phyloP scores from a whole-genome alignment of 1,284 basidiomycete species.

The Mycosarcoma maydis region DNA sequence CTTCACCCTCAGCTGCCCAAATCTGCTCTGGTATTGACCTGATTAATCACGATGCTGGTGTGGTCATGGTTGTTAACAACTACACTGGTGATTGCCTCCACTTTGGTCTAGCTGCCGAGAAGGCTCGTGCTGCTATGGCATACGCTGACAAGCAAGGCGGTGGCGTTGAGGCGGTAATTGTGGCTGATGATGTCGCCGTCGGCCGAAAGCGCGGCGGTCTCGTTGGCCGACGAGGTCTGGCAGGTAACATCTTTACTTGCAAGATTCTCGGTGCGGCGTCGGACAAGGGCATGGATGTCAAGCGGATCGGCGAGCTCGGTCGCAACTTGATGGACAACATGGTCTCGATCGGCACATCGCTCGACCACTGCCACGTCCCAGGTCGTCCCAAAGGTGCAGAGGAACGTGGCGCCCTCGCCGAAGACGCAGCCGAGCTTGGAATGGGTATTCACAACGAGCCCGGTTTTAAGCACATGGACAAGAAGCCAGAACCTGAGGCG shows the following conservation, averaged over 20 bases:
- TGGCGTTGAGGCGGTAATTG: slow-evolving; percentile 70
- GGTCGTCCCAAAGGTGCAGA: slow-evolving; percentile 67
- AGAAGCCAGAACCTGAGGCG: slow-evolving; percentile 56
- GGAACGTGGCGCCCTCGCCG: slow-evolving; percentile 61
- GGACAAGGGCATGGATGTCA: slow-evolving; percentile 55
- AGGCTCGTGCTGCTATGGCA: slow-evolving; percentile 62
- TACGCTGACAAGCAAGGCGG: slow-evolving; percentile 62
- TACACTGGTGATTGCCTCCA: slow-evolving; percentile 70
- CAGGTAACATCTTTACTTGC: slow-evolving; percentile 68
- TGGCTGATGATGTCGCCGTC: slow-evolving; percentile 70
- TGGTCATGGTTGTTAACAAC: slow-evolving; percentile 68
- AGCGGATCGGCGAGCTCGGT: slow-evolving; percentile 66
- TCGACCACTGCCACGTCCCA: slow-evolving; percentile 74
- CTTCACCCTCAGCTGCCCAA: slow-evolving; percentile 70
- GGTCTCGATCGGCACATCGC: slow-evolving; percentile 71
- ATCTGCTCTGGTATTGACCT: slow-evolving; percentile 69
- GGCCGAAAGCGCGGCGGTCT: slow-evolving; percentile 69
- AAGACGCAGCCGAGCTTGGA: slow-evolving; percentile 71
- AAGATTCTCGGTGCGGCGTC: slow-evolving; percentile 65
- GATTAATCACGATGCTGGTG: slow-evolving; percentile 68
- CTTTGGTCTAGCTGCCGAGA: slow-evolving; percentile 68
- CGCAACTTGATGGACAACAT: slow-evolving; percentile 73
- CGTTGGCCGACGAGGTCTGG: slow-evolving; percentile 70
- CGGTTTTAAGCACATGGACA: slow-evolving; percentile 69
- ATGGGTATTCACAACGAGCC: slow-evolving; percentile 74